Conservation (phyloP, 768 basidiomycete genomes). For the Amylocystis lapponica region DNA sequence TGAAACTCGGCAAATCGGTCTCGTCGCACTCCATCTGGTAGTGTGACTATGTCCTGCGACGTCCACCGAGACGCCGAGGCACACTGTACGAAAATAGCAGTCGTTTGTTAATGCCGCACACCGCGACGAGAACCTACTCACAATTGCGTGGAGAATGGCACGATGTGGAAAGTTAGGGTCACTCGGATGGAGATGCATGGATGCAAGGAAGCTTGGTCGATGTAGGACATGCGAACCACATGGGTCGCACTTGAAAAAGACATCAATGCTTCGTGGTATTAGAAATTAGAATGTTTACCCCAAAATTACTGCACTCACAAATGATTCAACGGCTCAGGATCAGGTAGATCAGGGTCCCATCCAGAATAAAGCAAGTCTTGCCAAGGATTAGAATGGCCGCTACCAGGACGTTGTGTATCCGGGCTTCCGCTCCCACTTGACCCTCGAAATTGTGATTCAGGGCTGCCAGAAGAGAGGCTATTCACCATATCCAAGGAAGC, state of each 20-base stretch:
- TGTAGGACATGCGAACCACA: constrained; percentile 83
- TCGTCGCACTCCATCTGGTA: constrained; percentile 71
- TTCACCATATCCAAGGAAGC: constrained; percentile 20
- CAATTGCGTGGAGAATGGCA: constrained; percentile 87
- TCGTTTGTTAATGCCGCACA: background rate
- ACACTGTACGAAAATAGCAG: constrained; percentile 42
- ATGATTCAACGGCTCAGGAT: constrained; percentile 65
- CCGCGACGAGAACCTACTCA: constrained; percentile 27
- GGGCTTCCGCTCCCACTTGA: constrained; percentile 48
- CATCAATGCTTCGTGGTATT: constrained; percentile 61
- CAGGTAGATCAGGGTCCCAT: constrained; percentile 83
- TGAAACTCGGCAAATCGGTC: constrained; percentile 87
- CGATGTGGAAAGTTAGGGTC: constrained; percentile 86
- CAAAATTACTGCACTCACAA: constrained; percentile 44
- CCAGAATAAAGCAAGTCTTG: constrained; percentile 68
- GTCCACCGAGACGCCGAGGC: constrained; percentile 82
- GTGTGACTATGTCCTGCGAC: constrained; percentile 56
- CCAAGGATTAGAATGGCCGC: constrained; percentile 43
- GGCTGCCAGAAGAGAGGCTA: constrained; percentile 16
- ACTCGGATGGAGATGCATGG: constrained; percentile 73
- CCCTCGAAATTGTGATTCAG: constrained; percentile 17
- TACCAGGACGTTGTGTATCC: constrained; percentile 35
- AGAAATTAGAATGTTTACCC: background rate
- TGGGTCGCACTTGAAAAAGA: constrained; percentile 87
- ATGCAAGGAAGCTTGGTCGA: constrained; percentile 70